phyloP scores from a whole-genome alignment of 164 flowering plant species.

The Nelumbo lutea region DNA sequence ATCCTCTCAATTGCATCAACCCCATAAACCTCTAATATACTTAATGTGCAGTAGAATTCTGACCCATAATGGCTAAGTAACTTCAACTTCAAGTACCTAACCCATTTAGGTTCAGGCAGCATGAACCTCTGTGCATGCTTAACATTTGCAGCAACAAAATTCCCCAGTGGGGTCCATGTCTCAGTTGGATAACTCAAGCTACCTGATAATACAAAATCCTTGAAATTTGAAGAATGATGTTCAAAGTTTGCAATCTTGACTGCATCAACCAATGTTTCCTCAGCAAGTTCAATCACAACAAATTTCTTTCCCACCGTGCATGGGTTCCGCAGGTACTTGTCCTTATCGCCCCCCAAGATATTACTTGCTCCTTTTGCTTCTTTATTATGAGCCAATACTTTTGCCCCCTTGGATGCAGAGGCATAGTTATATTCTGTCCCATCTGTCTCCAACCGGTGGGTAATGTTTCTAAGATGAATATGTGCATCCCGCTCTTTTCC shows the following conservation, averaged over 20 bases:
- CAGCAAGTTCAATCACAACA: conserved; percentile 73
- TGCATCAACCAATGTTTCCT: conserved; percentile 72
- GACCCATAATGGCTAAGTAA: conserved; percentile 78
- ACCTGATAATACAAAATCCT: conserved; percentile 67
- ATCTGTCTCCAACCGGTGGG: conserved; percentile 67
- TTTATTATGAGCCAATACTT: conserved; percentile 67
- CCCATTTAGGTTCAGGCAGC: conserved; percentile 78
- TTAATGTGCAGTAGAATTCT: conserved; percentile 77
- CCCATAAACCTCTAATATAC: conserved; percentile 69
- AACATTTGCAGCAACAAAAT: conserved; percentile 61
- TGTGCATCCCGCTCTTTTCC: conserved; percentile 26
- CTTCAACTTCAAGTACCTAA: conserved; percentile 62
- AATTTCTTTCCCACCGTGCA: conserved; percentile 67
- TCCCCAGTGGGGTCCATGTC: conserved; percentile 51
- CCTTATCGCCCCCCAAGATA: conserved; percentile 63
- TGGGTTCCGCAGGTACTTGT: conserved; percentile 78
- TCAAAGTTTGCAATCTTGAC: conserved; percentile 83
- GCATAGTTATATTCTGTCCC: conserved; percentile 82
- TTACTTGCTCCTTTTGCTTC: conserved; percentile 82
- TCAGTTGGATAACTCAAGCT: conserved; percentile 73
- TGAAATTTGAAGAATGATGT: conserved; percentile 79
- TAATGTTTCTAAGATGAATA: conserved; percentile 41
- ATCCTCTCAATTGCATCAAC: conserved; percentile 75
- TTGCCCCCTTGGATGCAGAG: conserved; percentile 75
- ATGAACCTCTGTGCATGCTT: conserved; percentile 65